A percentile compares a stretch with the other conserved stretches of the same genome.
phyloP scores from a whole-genome alignment of 23 red algal genomes.

The Chondrus crispus region DNA sequence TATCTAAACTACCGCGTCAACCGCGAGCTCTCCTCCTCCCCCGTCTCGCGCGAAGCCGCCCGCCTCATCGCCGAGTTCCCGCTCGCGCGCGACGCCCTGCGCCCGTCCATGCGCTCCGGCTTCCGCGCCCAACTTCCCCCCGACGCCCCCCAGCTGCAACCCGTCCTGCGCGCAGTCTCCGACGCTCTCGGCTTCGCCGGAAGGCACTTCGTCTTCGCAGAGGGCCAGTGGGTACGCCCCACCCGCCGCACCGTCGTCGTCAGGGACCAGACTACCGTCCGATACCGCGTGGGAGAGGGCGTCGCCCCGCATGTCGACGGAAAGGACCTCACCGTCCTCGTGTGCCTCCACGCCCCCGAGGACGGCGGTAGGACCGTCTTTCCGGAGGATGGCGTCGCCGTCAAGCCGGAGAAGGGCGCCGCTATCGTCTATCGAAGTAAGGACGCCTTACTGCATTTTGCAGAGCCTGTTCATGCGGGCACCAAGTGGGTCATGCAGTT shows the following conservation, averaged over 20 bases:
- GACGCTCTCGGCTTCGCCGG: conserved; percentile 6
- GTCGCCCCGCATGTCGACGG: conserved; percentile 77
- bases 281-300: conserved; percentile 48
- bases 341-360: conserved; percentile 43
- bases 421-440: conserved; percentile 59
- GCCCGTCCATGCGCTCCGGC: background rate
- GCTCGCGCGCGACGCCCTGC: background rate
- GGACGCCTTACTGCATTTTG: conserved; percentile 50
- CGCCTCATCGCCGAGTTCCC: background rate
- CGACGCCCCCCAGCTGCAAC: background rate
- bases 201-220: conserved; percentile 37
- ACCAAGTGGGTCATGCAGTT: conserved; percentile 77
- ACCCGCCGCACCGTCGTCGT: conserved; percentile 31
- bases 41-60: conserved; percentile 13
- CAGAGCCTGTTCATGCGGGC: conserved; percentile 48
- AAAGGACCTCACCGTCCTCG: conserved; percentile 69
- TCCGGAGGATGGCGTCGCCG: conserved; percentile 33
- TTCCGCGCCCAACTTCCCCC: conserved; percentile 21
- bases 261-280: conserved; percentile 61
- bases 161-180: background rate
- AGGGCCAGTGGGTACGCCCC: conserved; percentile 36
- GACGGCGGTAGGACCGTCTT: conserved; percentile 62
- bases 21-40: background rate
- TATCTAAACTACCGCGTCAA: conserved; percentile 79
- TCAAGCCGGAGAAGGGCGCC: conserved; percentile 8